These are phyloP conservation scores for Gnetum montanum DNA, from an alignment of 75 land plant species.

Conservation along the genomic window DNA sequence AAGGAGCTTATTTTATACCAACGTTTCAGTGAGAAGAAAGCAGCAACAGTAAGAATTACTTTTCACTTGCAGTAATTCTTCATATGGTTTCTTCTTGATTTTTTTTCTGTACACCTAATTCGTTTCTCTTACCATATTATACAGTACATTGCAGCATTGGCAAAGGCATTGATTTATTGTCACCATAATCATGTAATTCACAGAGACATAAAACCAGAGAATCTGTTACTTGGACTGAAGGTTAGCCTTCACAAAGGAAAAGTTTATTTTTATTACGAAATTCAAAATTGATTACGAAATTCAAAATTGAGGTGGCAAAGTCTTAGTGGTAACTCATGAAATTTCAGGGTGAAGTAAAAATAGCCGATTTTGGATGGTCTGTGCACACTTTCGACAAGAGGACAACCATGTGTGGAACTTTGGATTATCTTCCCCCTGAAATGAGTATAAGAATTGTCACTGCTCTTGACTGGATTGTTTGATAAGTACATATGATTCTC, in stretches of 20 bases:
- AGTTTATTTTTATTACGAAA: too few relatives aligned
- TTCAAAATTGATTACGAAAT: too few relatives aligned
- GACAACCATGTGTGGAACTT: conserved; percentile 78
- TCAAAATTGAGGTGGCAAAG: too few relatives aligned
- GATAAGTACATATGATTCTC: background rate
- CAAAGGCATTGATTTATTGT: conserved; percentile 54
- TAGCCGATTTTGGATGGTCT: conserved; percentile 51
- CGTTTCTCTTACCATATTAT: too few relatives aligned
- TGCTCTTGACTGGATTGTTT: background rate
- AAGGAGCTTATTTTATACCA: conserved; percentile 34
- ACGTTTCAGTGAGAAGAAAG: conserved; percentile 24
- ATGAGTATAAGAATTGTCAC: conserved; percentile 40
- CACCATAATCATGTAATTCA: conserved; percentile 76
- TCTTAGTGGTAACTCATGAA: background rate
- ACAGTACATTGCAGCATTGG: conserved; percentile 64
- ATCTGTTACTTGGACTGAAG: conserved; percentile 57
- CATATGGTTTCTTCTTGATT: background rate
- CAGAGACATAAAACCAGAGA: conserved; percentile 83
- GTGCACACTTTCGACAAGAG: conserved; percentile 70
- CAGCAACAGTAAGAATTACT: conserved; percentile 26
- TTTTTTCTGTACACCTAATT: background rate
- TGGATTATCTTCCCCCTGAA: conserved; percentile 79
- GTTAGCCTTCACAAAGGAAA: conserved; percentile 19
- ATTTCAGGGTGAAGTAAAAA: conserved; percentile 31
- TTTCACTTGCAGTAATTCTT: background rate